Percentiles rank a stretch among this genome's conserved stretches.
Conservation (phyloP, 257 asterid species). For the Pogostemon cablin region DNA sequence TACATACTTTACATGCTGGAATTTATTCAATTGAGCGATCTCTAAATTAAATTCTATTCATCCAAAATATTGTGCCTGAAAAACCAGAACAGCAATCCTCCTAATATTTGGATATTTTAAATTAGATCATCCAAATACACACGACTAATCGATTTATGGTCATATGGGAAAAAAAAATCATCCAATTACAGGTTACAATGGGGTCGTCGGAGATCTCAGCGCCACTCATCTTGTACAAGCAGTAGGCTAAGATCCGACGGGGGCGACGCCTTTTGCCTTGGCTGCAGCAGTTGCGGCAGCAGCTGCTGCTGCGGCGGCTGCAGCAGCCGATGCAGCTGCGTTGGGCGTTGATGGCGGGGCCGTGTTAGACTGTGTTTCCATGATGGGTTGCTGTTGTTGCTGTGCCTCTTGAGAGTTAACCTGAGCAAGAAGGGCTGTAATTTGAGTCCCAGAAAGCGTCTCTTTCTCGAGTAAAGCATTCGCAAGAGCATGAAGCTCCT, state of each 20-base stretch:
- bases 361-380: conserved; percentile 35
- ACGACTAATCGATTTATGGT: neutral
- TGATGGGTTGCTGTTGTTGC: conserved; percentile 36
- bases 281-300: conserved; percentile 70
- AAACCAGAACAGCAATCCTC: neutral
- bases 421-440: conserved; percentile 52
- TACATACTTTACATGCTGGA: too few relatives aligned
- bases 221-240: conserved; percentile 13
- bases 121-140: too few relatives aligned
- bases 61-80: too few relatives aligned
- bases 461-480: conserved; percentile 70
- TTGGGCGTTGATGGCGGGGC: conserved; percentile 49
- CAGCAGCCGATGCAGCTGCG: conserved; percentile 24
- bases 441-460: conserved; percentile 65
- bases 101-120: too few relatives aligned
- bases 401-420: conserved; percentile 41
- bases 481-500: conserved; percentile 74
- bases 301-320: conserved; percentile 56
- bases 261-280: conserved; percentile 62
- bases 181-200: conserved; percentile 7
- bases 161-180: neutral
- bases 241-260: conserved; percentile 60
- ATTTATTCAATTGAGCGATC: too few relatives aligned
- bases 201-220: neutral
- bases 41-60: too few relatives aligned